Evolutionary conservation across 202 grass and related monocot genomes (phyloP), one percentile per base, ranked within the genome.

Genomic region (Panicum hallii): DNA sequence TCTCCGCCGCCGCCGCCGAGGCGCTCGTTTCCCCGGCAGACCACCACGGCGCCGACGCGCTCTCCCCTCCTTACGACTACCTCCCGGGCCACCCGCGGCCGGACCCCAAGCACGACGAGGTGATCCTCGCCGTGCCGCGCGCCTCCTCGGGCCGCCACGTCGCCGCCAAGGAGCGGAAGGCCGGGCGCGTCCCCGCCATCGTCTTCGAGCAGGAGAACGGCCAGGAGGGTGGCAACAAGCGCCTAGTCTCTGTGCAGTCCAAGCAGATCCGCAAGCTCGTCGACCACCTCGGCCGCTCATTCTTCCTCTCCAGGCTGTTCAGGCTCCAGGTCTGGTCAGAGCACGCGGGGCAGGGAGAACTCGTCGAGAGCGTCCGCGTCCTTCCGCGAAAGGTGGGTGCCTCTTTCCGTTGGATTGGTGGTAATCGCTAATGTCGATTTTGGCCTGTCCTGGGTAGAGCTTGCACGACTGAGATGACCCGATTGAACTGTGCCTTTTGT

Each of bases 221-320:
- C 0, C 86, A 99, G 87, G 91, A 96, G 86, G 97, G 91, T 6
- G 97, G 97, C 48, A 97, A 99, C 79, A 96, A 99, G 88, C 92
- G 88, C 47, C 93, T 99, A 5, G 80, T 99, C 44, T 96, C 93
- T 52, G 97, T 96, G 49, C 88, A 73, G 72, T 49, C 86, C 17
- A 99, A 99, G 84, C 97, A 96, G 97, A 94, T 99, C 87, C 90
- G 93, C 57, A 99, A 99, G 85, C 87, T 99, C 60, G 93, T 99
- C 36, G 93, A 94, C 87, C 93, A 96, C 74, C 84, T 99, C 77
- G 91, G 97, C 6, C 83, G 82, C 4, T 92, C 93, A 28, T 99
- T 96, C 86, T 96, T 99, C 82, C 93, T 96, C 75, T 92, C 93
- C 70, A 86, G 91, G 13, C 91, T 99, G 57, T 99, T 99, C 73